These are phyloP conservation scores for Stygiomarasmius scandens DNA, from an alignment of 1,284 basidiomycete species.

Conservation along the genomic window DNA sequence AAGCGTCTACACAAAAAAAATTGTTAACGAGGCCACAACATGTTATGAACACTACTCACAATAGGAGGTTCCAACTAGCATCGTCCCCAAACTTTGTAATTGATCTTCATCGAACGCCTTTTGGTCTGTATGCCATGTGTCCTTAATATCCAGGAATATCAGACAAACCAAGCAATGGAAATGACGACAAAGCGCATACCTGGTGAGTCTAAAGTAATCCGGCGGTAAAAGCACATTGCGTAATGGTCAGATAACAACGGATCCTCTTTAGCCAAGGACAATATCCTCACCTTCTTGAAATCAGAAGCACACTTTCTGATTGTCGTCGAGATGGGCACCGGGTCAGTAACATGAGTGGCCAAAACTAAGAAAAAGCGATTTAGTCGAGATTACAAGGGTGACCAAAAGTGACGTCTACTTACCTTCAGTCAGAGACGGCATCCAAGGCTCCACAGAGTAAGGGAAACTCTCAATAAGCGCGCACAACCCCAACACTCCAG, in stretches of 20 bases:
- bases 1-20: constrained; percentile 12
- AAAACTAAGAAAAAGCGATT: constrained; percentile 47
- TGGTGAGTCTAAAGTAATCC: constrained; percentile 60
- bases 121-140: constrained; percentile 93
- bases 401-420: constrained; percentile 31
- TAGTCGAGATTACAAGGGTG: constrained; percentile 30
- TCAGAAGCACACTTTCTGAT: constrained; percentile 89
- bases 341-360: constrained; percentile 85
- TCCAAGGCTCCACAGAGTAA: constrained; percentile 79
- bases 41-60: constrained; percentile 53
- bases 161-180: not conserved
- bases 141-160: constrained; percentile 45
- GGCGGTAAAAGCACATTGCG: constrained; percentile 9
- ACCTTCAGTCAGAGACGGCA: constrained; percentile 79
- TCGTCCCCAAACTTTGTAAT: constrained; percentile 82
- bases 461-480: constrained; percentile 79
- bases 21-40: not conserved
- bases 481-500: constrained; percentile 90
- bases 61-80: constrained; percentile 90
- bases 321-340: constrained; percentile 89
- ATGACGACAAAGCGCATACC: constrained; percentile 37
- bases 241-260: no score
- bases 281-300: constrained; percentile 75
- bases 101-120: constrained; percentile 90
- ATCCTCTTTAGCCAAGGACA: no score